A percentile compares a stretch with the other conserved stretches of the same genome.
phyloP scores from a whole-genome alignment of 805 yeast genomes.

The Ogataea minuta region DNA sequence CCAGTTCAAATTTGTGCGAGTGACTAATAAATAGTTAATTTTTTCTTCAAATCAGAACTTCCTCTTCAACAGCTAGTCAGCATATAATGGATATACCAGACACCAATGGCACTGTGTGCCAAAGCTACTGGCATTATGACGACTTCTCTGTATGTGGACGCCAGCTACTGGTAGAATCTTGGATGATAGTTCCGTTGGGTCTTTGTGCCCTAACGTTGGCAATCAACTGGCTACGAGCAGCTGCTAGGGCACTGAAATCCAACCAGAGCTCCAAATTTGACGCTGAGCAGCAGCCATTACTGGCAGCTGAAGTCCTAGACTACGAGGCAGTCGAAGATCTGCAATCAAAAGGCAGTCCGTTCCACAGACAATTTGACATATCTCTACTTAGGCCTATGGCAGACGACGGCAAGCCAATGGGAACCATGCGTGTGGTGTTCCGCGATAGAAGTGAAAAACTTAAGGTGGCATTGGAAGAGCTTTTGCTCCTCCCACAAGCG shows the following conservation, averaged over 20 bases:
- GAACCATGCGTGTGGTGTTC: conserved; percentile 44
- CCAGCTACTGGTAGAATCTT: conserved; percentile 34
- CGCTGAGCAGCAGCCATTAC: conserved; percentile 22
- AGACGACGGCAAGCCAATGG: conserved; percentile 63
- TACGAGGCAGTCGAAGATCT: conserved; percentile 28
- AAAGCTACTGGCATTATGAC: conserved; percentile 33
- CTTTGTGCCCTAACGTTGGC: conserved; percentile 32
- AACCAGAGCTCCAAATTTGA: conserved; percentile 1
- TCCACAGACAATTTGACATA: conserved; percentile 66
- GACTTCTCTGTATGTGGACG: conserved; percentile 51
- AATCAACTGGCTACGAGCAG: not conserved
- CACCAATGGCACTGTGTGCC: conserved; percentile 17
- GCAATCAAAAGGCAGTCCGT: not conserved
- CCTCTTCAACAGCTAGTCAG: too few relatives aligned
- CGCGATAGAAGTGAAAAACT: conserved; percentile 53
- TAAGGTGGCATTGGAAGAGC: conserved; percentile 47
- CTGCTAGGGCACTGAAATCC: conserved; percentile 1
- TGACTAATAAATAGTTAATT: too few relatives aligned
- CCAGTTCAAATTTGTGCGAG: too few relatives aligned
- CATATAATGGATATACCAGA: conserved; percentile 1
- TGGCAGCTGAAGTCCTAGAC: conserved; percentile 2
- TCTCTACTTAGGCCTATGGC: conserved; percentile 50
- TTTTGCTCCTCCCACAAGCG: conserved; percentile 39
- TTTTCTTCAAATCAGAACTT: too few relatives aligned
- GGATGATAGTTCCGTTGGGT: conserved; percentile 32